A percentile compares a stretch with the other conserved stretches of the same genome.
Conservation (phyloP, 2,329 filamentous ascomycete species). For the Sporothrix pallida region DNA sequence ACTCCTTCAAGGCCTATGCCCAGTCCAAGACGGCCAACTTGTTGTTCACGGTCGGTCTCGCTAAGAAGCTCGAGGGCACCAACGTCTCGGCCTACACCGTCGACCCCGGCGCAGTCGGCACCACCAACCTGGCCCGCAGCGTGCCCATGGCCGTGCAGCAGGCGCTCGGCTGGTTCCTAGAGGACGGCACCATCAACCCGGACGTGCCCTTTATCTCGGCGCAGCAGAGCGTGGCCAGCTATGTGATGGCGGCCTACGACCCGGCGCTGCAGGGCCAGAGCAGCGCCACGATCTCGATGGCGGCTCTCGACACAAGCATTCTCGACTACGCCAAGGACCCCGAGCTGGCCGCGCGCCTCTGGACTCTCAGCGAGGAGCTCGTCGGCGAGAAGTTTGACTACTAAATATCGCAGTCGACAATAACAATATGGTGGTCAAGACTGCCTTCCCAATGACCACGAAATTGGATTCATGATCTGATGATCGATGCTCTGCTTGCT, state of each 20-base stretch:
- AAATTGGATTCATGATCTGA: background rate
- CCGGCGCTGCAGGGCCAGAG: slow-evolving; percentile 41
- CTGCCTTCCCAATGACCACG: too few relatives aligned
- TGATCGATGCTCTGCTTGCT: background rate
- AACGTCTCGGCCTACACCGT: slow-evolving; percentile 49
- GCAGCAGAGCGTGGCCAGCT: slow-evolving; percentile 45
- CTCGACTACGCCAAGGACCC: slow-evolving; percentile 39
- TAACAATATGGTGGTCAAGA: too few relatives aligned
- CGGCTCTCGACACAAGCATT: slow-evolving; percentile 43
- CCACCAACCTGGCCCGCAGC: slow-evolving; percentile 31
- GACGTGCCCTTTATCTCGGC: slow-evolving; percentile 38
- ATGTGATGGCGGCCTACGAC: slow-evolving; percentile 49
- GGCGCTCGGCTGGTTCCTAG: slow-evolving; percentile 39
- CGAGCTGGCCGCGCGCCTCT: slow-evolving; percentile 48
- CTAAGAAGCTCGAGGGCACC: slow-evolving; percentile 43
- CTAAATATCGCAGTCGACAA: background rate
- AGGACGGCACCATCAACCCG: slow-evolving; percentile 49
- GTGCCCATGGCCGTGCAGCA: slow-evolving; percentile 25
- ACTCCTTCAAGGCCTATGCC: slow-evolving; percentile 51
- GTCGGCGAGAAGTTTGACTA: slow-evolving; percentile 44
- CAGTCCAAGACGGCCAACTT: slow-evolving; percentile 61
- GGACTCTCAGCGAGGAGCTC: slow-evolving; percentile 52
- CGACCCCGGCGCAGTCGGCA: slow-evolving; percentile 48
- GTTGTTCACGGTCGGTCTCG: slow-evolving; percentile 51
- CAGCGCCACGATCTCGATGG: slow-evolving; percentile 26